These are phyloP conservation scores for Penicillium psychrosexuale DNA, from an alignment of 2,329 filamentous ascomycete species.

Conservation along the genomic window DNA sequence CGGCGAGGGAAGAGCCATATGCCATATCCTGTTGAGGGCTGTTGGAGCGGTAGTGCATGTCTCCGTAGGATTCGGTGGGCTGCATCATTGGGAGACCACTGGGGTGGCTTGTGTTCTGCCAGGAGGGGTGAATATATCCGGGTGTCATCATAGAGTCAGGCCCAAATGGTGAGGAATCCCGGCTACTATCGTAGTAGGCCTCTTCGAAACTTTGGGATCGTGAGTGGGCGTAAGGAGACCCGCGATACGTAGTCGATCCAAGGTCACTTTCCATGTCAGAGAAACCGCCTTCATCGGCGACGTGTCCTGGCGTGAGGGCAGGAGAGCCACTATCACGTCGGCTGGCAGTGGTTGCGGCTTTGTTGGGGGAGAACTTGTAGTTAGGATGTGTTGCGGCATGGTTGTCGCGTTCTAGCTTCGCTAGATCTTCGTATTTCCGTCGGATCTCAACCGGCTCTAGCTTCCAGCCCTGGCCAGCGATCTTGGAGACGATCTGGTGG, in stretches of 20 bases:
- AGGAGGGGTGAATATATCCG: conserved; percentile 47
- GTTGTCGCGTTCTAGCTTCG: conserved; percentile 76
- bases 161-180: conserved; percentile 35
- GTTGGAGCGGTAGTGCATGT: conserved; percentile 41
- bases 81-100: conserved; percentile 52
- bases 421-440: conserved; percentile 72
- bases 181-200: conserved; percentile 30
- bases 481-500: conserved; percentile 84
- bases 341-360: conserved; percentile 51
- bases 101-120: conserved; percentile 51
- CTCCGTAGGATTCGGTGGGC: conserved; percentile 38
- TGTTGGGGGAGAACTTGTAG: conserved; percentile 92
- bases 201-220: conserved; percentile 27
- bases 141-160: conserved; percentile 21
- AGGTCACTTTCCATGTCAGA: conserved; percentile 38
- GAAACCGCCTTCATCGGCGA: conserved; percentile 6
- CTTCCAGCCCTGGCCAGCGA: conserved; percentile 85
- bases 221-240: conserved; percentile 17
- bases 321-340: conserved; percentile 7
- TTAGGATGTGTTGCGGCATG: conserved; percentile 80
- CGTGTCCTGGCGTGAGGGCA: not conserved
- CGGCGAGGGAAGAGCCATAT: conserved; percentile 40
- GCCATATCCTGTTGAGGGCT: conserved; percentile 32
- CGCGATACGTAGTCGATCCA: conserved; percentile 13
- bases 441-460: conserved; percentile 71